Evolutionary conservation across 768 basidiomycete species (phyloP).

Genomic region (Naganishia vishniacii): DNA sequence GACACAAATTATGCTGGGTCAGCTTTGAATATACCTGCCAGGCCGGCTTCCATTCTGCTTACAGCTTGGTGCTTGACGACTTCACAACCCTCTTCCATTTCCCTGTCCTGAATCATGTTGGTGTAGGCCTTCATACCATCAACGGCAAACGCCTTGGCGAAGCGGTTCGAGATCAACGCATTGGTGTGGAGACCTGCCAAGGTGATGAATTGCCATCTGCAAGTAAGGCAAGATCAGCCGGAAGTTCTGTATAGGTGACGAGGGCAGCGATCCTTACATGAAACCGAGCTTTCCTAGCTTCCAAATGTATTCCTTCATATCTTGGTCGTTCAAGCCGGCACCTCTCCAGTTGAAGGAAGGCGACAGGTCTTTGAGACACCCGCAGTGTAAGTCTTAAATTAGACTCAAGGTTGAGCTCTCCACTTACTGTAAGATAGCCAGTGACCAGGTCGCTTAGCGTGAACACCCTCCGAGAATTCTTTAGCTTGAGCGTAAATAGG

Average conservation of each 20-base stretch:
- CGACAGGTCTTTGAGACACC: slow-evolving; percentile 59
- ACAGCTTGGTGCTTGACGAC: slow-evolving; percentile 92
- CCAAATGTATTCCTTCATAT: slow-evolving; percentile 61
- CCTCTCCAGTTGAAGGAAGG: slow-evolving; percentile 67
- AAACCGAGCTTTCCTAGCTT: slow-evolving; percentile 84
- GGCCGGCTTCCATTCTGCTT: too few species aligned
- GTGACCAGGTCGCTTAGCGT: slow-evolving; percentile 62
- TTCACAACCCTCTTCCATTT: slow-evolving; percentile 88
- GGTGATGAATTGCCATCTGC: slow-evolving; percentile 85
- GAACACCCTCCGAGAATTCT: slow-evolving; percentile 85
- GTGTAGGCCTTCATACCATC: slow-evolving; percentile 99
- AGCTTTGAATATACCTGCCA: too few species aligned
- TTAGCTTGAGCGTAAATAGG: slow-evolving; percentile 86
- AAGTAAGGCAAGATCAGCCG: not conserved
- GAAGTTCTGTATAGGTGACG: not conserved
- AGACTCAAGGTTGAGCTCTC: not conserved
- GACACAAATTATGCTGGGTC: slow-evolving; percentile 22
- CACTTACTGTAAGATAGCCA: slow-evolving; percentile 73
- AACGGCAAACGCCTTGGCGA: slow-evolving; percentile 78
- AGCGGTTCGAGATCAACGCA: slow-evolving; percentile 89
- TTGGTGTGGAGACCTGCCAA: slow-evolving; percentile 96
- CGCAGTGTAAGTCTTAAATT: not conserved
- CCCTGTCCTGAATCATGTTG: slow-evolving; percentile 83
- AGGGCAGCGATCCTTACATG: slow-evolving; percentile 53
- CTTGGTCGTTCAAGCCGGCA: slow-evolving; percentile 74